Evolutionary conservation across 2,329 filamentous ascomycete species (phyloP).

Genomic region (Sporothrix humicola): DNA sequence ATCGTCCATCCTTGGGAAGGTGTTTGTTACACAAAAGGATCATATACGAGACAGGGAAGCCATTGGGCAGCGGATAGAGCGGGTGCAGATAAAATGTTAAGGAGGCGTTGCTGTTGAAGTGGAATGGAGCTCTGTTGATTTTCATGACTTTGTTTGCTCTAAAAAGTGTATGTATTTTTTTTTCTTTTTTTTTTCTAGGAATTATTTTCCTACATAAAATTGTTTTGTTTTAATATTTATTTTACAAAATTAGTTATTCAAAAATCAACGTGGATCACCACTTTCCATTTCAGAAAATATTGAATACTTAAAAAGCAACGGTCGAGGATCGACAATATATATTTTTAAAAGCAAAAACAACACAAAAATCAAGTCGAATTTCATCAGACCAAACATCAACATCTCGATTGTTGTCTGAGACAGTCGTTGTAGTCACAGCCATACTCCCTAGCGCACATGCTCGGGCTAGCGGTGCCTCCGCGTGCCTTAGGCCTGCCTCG

Average conservation of each 20-base stretch:
- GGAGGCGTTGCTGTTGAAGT: too few species aligned
- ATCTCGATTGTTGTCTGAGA: background rate
- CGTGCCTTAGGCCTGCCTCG: background rate
- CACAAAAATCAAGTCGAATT: background rate
- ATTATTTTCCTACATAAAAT: background rate
- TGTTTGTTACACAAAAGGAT: slow-evolving; percentile 20
- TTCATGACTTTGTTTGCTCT: too few species aligned
- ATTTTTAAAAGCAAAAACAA: background rate
- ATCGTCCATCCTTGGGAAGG: background rate
- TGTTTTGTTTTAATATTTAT: too few species aligned
- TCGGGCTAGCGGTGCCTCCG: slow-evolving; percentile 20
- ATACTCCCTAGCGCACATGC: slow-evolving; percentile 14
- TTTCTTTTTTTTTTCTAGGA: background rate
- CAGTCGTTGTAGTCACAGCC: slow-evolving; percentile 1
- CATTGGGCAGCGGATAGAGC: background rate
- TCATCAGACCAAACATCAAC: background rate
- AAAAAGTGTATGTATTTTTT: background rate
- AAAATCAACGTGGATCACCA: too few species aligned
- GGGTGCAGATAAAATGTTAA: background rate
- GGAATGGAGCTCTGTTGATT: too few species aligned
- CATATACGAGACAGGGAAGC: background rate
- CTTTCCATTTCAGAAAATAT: too few species aligned
- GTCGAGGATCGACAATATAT: background rate
- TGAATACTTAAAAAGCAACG: background rate
- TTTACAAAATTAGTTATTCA: too few species aligned